A percentile compares a stretch with the other conserved stretches of the same genome.
Conservation (phyloP, 2,329 filamentous ascomycete species). For the Xylaria sp. region DNA sequence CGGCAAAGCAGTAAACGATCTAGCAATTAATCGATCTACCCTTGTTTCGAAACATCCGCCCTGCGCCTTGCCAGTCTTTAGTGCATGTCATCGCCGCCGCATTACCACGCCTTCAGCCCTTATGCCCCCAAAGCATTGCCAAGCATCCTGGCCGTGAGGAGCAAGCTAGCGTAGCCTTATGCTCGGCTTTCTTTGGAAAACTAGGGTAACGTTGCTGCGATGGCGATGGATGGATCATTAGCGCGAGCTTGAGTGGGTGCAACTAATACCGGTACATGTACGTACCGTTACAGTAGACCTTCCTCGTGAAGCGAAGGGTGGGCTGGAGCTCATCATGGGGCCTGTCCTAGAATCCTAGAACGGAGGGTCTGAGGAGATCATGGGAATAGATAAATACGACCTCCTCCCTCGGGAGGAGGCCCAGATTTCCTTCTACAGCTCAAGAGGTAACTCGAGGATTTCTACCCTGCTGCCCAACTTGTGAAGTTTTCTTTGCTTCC, state of each 20-base stretch:
- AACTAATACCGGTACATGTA: conserved; percentile 11
- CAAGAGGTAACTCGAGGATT: conserved; percentile 8
- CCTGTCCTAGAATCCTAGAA: neutral
- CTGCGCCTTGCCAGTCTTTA: conserved; percentile 9
- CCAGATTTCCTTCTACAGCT: neutral
- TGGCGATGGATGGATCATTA: conserved; percentile 31
- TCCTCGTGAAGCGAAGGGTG: conserved; percentile 25
- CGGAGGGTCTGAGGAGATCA: neutral
- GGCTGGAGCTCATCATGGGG: conserved; percentile 16
- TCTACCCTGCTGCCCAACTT: neutral
- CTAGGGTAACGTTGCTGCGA: conserved; percentile 29
- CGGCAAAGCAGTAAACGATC: neutral
- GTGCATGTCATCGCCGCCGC: neutral
- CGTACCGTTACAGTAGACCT: conserved; percentile 19
- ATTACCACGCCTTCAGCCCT: conserved; percentile 1
- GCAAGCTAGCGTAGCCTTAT: conserved; percentile 13
- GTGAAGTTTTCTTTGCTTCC: neutral
- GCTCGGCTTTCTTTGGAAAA: neutral
- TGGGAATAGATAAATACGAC: conserved; percentile 30
- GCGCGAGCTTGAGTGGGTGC: conserved; percentile 4
- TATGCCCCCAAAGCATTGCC: neutral
- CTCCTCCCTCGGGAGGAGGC: neutral
- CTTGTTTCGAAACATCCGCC: neutral
- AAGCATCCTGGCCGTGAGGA: neutral
- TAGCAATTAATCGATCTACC: neutral